Evolutionary conservation across 306 rosid genomes (phyloP), one percentile per base, ranked within the genome.

Genomic region (Cicer bijugum): DNA sequence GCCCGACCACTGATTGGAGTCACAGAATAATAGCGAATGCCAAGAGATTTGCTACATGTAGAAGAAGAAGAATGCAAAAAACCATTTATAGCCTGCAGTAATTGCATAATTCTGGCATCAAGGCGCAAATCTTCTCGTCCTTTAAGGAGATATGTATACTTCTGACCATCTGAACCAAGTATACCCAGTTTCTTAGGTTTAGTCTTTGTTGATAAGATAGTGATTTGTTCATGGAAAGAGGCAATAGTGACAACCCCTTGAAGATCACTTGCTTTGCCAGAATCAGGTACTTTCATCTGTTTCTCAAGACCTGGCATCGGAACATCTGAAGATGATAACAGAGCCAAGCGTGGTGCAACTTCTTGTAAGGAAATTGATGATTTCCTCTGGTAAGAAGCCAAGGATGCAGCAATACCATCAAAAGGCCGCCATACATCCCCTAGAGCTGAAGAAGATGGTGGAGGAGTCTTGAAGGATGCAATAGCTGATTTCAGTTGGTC

Each of bases 291-390:
- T 52, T 84, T 80, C 63, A 86, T 81, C 69, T 84, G 90, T 84
- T 87, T 90, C 89, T 93, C 98, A 78, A 93, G 95, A 78, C 97
- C 97, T 71, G 98, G 98, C 93, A 93, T 93, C 23, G 98, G 98
- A 75, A 93, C 93, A 81, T 90, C 97, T 52, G 97, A 89, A 62
- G 93, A 90, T 80, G 93, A 93, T 74, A 93, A 74, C 70, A 84
- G 51, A 75, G 96, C 87, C 68, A 93, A 82, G 75, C 82, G 86
- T 1, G 98, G 98, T 20, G 98, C 98, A 62, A 93, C 97, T 88
- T 93, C 93, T 63, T 75, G 84, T 53, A 93, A 78, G 38, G 97
- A 91, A 84, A 90, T 81, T 62, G 92, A 86, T 45, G 93, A 89
- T 88, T 93, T 93, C 83, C 98, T 89, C 85, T 90, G 98, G 82